Evolutionary conservation across 179 eudicot species (phyloP).

Genomic region (Spergularia azorica): DNA sequence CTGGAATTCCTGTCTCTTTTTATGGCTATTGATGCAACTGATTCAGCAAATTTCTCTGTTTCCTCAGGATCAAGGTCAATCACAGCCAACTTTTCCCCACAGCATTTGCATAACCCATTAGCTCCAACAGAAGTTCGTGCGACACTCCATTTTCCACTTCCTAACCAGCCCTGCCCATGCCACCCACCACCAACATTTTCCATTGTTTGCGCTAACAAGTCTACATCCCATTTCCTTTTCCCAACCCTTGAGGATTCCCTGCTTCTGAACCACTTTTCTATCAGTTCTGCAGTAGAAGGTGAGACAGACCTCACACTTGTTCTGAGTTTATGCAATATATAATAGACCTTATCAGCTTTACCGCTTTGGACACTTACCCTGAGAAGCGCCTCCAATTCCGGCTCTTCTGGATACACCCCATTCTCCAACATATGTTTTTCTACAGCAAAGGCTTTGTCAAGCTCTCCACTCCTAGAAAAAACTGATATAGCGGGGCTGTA

Average conservation of each 20-base stretch:
- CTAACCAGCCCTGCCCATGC: slow-evolving; percentile 95
- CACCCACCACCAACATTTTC: slow-evolving; percentile 89
- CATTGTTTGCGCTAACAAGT: slow-evolving; percentile 39
- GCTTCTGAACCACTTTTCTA: slow-evolving; percentile 76
- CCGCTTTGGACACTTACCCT: slow-evolving; percentile 61
- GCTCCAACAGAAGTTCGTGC: slow-evolving; percentile 48
- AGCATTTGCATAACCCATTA: slow-evolving; percentile 73
- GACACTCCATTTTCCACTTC: slow-evolving; percentile 75
- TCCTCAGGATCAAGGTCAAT: slow-evolving; percentile 91
- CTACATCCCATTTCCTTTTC: slow-evolving; percentile 69
- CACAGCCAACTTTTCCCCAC: slow-evolving; percentile 72
- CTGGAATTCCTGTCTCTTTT: slow-evolving; percentile 64
- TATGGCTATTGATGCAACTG: slow-evolving; percentile 73
- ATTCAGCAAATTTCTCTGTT: slow-evolving; percentile 82
- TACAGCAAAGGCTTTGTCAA: slow-evolving; percentile 76
- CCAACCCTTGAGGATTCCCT: slow-evolving; percentile 67
- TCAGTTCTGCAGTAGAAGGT: slow-evolving; percentile 57
- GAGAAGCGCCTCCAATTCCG: slow-evolving; percentile 79
- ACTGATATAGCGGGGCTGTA: slow-evolving; percentile 81
- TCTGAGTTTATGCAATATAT: slow-evolving; percentile 80
- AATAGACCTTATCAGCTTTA: slow-evolving; percentile 72
- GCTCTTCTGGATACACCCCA: slow-evolving; percentile 83
- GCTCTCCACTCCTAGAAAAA: slow-evolving; percentile 52
- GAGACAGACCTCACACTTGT: slow-evolving; percentile 58
- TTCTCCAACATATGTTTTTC: slow-evolving; percentile 84